Conservation (phyloP, 1,139 yeast genomes). For the Taphrina wiesneri region DNA sequence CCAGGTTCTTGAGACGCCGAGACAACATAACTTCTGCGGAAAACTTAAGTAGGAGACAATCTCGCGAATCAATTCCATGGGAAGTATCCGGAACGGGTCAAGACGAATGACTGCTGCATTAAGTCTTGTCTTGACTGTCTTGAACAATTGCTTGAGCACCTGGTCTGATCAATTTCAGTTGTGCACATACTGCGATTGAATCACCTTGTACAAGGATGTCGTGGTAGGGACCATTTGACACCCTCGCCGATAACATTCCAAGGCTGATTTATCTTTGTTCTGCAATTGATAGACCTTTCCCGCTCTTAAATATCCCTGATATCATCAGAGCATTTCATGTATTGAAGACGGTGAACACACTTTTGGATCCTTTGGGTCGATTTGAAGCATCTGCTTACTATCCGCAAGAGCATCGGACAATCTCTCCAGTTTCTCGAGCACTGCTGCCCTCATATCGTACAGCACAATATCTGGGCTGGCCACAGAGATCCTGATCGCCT, state of each 20-base stretch:
- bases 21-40: not conserved
- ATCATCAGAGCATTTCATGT: not conserved
- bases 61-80: slow-evolving; percentile 17
- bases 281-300: slow-evolving; percentile 23
- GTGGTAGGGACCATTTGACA: not conserved
- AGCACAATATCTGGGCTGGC: slow-evolving; percentile 5
- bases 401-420: slow-evolving; percentile 15
- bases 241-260: slow-evolving; percentile 14
- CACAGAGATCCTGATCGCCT: slow-evolving; percentile 11
- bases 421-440: not conserved
- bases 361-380: slow-evolving; percentile 11
- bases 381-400: slow-evolving; percentile 18
- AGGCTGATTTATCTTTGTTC: slow-evolving; percentile 18
- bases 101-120: not conserved
- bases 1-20: slow-evolving; percentile 4
- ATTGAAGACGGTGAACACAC: not conserved
- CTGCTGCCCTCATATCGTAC: slow-evolving; percentile 9
- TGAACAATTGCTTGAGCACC: not conserved
- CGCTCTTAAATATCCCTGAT: slow-evolving; percentile 24
- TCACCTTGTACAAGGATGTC: not conserved
- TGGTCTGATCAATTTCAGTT: not conserved
- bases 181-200: not conserved
- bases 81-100: slow-evolving; percentile 6
- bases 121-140: slow-evolving; percentile 3
- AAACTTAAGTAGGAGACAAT: not conserved